Conservation (phyloP, 306 rosid genomes). For the Trifolium pratense region DNA sequence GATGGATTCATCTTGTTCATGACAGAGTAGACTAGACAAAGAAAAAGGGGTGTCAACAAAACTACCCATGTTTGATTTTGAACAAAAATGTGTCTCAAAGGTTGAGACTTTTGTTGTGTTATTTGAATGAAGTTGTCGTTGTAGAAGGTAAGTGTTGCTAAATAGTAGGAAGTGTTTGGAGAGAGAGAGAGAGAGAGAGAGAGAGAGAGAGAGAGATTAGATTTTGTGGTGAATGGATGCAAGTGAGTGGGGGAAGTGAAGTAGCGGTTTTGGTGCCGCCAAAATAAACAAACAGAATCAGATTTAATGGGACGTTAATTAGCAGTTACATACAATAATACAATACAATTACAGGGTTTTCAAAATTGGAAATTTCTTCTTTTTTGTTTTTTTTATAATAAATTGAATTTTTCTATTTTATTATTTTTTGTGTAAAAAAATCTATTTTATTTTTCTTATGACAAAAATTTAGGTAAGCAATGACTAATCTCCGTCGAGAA, state of each 20-base stretch:
- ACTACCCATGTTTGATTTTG: slow-evolving; percentile 51
- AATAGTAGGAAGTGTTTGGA: slow-evolving; percentile 46
- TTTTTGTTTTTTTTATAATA: too few relatives aligned
- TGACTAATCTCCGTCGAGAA: too few relatives aligned
- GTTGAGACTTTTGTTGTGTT: not conserved
- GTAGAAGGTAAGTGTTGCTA: slow-evolving; percentile 45
- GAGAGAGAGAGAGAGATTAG: slow-evolving; percentile 34
- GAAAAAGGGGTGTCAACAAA: slow-evolving; percentile 47
- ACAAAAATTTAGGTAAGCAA: too few relatives aligned
- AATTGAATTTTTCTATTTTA: too few relatives aligned
- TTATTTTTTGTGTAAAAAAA: too few relatives aligned
- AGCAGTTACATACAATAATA: slow-evolving; percentile 37
- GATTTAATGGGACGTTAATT: slow-evolving; percentile 57
- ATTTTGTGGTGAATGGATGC: slow-evolving; percentile 35
- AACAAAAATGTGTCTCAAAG: slow-evolving; percentile 9
- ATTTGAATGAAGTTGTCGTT: slow-evolving; percentile 18
- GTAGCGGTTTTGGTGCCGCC: slow-evolving; percentile 91
- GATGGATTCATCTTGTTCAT: slow-evolving; percentile 56
- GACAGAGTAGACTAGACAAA: slow-evolving; percentile 63
- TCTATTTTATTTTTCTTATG: too few relatives aligned
- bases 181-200: slow-evolving; percentile 36
- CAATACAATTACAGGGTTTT: too few relatives aligned
- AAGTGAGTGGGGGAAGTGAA: slow-evolving; percentile 35
- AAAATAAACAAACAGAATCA: slow-evolving; percentile 62
- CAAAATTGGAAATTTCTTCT: too few relatives aligned